phyloP scores from a whole-genome alignment of 768 basidiomycete species.

The Phylloporus sp. region DNA sequence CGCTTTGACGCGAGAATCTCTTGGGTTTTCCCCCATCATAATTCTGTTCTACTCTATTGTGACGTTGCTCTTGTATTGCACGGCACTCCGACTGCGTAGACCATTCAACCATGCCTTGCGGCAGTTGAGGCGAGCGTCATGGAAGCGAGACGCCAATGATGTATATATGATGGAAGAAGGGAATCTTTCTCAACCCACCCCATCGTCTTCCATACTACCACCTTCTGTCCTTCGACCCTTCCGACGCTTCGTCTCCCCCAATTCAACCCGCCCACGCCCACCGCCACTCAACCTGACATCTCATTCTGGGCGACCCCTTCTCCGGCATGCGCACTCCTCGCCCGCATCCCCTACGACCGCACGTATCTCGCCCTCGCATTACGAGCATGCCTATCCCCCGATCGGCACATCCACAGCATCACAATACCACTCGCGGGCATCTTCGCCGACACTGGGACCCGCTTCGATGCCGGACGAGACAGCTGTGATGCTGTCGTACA shows the following conservation, averaged over 20 bases:
- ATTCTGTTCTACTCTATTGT: constrained; percentile 52
- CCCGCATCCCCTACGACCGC: constrained; percentile 13
- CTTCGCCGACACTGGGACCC: constrained; percentile 25
- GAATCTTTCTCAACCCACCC: constrained; percentile 3
- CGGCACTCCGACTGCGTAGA: constrained; percentile 57
- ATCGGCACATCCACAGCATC: constrained; percentile 33
- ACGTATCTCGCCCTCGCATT: constrained; percentile 7
- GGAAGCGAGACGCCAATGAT: constrained; percentile 31
- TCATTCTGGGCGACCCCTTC: constrained; percentile 9
- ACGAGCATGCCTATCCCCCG: constrained; percentile 20
- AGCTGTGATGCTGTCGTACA: constrained; percentile 24
- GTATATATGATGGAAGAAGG: constrained; percentile 50
- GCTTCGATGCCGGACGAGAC: constrained; percentile 11
- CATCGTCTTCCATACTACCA: constrained; percentile 16
- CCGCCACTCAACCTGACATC: constrained; percentile 16
- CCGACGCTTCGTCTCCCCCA: constrained; percentile 25
- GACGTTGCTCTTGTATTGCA: constrained; percentile 39
- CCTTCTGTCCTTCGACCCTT: constrained; percentile 27
- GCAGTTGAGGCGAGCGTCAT: constrained; percentile 40
- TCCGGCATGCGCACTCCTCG: constrained; percentile 21
- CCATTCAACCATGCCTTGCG: constrained; percentile 44
- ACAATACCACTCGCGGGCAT: constrained; percentile 31
- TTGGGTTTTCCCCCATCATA: constrained; percentile 71
- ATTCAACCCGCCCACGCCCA: constrained; percentile 19
- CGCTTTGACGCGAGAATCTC: constrained; percentile 55